phyloP scores from a whole-genome alignment of 768 basidiomycete species.

The Amanita subjunquillea region DNA sequence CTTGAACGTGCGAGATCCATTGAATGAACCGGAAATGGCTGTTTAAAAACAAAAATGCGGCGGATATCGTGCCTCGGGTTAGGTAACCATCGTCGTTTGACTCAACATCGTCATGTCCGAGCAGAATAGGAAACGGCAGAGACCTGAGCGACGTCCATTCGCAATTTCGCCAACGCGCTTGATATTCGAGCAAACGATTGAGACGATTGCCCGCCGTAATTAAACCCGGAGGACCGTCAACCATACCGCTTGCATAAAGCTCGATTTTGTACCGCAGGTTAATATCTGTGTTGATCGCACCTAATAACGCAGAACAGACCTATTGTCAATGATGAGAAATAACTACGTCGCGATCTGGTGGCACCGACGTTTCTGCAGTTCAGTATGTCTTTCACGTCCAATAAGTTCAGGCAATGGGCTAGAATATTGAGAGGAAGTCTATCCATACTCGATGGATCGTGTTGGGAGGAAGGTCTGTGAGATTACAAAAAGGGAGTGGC shows the following conservation, averaged over 20 bases:
- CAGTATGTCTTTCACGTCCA: conserved; percentile 1
- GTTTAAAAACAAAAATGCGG: neutral
- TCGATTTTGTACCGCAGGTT: conserved; percentile 9
- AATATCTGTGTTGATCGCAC: conserved; percentile 1
- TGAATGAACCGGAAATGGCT: conserved; percentile 23
- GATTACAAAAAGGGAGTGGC: neutral
- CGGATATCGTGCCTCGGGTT: neutral
- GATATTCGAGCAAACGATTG: conserved; percentile 3
- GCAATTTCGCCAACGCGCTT: conserved; percentile 7
- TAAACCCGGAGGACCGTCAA: conserved; percentile 4
- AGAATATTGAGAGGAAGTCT: neutral
- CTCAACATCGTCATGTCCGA: neutral
- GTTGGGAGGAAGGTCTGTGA: neutral
- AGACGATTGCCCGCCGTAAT: conserved; percentile 2
- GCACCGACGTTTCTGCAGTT: conserved; percentile 1
- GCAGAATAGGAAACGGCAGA: neutral
- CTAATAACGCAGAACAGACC: conserved; percentile 1
- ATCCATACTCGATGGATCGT: neutral
- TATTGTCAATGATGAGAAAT: neutral
- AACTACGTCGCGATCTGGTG: neutral
- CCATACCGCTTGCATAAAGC: conserved; percentile 6
- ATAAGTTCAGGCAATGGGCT: neutral
- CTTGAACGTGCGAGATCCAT: conserved; percentile 37
- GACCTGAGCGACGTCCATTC: neutral
- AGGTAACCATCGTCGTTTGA: neutral